A percentile compares a stretch with the other conserved stretches of the same genome.
Conservation (phyloP, 164 flowering plant species). For the Liquidambar formosana region DNA sequence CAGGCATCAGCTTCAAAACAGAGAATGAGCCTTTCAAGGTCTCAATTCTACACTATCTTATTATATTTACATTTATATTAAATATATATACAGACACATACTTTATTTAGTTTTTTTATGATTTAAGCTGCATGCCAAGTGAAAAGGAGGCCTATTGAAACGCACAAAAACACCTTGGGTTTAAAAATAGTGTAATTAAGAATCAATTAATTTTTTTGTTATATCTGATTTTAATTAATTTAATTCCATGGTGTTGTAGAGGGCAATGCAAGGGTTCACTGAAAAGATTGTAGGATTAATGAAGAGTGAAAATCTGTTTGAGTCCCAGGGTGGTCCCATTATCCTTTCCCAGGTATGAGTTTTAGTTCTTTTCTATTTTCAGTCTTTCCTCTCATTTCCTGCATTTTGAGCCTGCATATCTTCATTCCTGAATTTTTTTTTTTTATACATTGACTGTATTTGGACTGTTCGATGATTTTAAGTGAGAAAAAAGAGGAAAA, state of each 20-base stretch:
- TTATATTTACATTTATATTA: too few relatives aligned
- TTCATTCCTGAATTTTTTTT: too few relatives aligned
- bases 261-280: slow-evolving; percentile 76
- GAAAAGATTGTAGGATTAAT: slow-evolving; percentile 70
- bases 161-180: background rate
- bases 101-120: background rate
- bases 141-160: too few relatives aligned
- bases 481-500: background rate
- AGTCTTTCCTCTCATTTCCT: too few relatives aligned
- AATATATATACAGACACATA: too few relatives aligned
- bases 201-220: background rate
- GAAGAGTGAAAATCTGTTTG: slow-evolving; percentile 63
- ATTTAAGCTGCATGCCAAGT: slow-evolving; percentile 1
- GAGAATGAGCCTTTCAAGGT: slow-evolving; percentile 95
- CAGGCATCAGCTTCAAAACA: slow-evolving; percentile 89
- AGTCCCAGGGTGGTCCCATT: too few relatives aligned
- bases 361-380: background rate
- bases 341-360: slow-evolving; percentile 72
- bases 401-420: too few relatives aligned
- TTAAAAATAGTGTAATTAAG: background rate
- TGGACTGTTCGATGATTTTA: background rate
- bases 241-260: slow-evolving; percentile 38
- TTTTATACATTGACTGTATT: too few relatives aligned
- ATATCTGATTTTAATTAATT: background rate
- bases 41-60: background rate